Conservation (phyloP, 768 basidiomycete species). For the Macrolepiota dolichaula region DNA sequence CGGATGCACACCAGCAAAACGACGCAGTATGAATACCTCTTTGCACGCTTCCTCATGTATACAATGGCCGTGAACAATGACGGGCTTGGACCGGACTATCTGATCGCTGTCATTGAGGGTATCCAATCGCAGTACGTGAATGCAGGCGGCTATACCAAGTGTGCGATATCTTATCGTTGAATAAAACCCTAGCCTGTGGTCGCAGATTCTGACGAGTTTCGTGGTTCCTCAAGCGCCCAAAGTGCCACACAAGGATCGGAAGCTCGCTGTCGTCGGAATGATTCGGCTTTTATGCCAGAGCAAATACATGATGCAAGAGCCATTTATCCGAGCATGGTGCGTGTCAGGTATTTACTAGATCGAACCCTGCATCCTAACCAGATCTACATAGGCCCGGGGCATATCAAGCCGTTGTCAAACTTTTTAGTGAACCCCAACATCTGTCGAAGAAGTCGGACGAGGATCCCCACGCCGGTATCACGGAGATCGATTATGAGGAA, state of each 20-base stretch:
- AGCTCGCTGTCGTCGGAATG: slow-evolving; percentile 78
- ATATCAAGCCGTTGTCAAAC: slow-evolving; percentile 68
- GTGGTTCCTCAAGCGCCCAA: slow-evolving; percentile 79
- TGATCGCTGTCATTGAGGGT: slow-evolving; percentile 74
- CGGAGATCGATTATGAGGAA: slow-evolving; percentile 87
- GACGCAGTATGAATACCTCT: slow-evolving; percentile 80
- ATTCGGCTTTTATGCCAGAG: slow-evolving; percentile 78
- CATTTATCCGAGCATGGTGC: slow-evolving; percentile 65
- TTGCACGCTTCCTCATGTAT: slow-evolving; percentile 77
- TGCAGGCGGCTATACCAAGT: not conserved
- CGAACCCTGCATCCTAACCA: too few species aligned
- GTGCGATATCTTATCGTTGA: not conserved
- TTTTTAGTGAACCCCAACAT: slow-evolving; percentile 78
- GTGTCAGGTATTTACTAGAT: too few species aligned
- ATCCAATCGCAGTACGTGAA: slow-evolving; percentile 77
- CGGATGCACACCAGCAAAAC: slow-evolving; percentile 88
- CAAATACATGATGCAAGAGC: slow-evolving; percentile 61
- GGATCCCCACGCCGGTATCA: slow-evolving; percentile 56
- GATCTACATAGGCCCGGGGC: slow-evolving; percentile 58
- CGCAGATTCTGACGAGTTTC: slow-evolving; percentile 72
- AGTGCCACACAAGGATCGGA: slow-evolving; percentile 79
- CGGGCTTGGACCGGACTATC: slow-evolving; percentile 73
- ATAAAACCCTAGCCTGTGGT: slow-evolving; percentile 59
- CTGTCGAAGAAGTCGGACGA: slow-evolving; percentile 43
- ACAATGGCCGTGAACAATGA: slow-evolving; percentile 71